Conservation (phyloP, 306 rosid species). For the Medicago ruthenica region DNA sequence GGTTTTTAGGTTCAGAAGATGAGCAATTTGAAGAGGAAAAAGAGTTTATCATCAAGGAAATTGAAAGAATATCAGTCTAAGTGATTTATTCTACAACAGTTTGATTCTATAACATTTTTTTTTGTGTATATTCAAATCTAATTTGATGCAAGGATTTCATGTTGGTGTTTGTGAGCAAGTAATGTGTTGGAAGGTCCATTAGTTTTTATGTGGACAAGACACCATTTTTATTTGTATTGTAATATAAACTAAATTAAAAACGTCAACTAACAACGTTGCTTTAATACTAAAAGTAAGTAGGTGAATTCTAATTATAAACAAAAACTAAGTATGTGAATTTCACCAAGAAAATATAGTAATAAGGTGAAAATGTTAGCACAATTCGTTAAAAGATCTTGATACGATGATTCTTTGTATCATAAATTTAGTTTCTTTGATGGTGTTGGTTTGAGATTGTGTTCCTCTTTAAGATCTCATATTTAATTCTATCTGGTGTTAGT, state of each 20-base stretch:
- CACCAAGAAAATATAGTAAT: too few species aligned
- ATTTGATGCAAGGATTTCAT: slow-evolving; percentile 37
- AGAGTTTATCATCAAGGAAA: slow-evolving; percentile 84
- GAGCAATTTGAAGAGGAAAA: slow-evolving; percentile 97
- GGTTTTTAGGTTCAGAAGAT: slow-evolving; percentile 85
- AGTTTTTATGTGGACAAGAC: slow-evolving; percentile 33
- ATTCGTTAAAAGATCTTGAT: too few species aligned
- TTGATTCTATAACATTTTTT: slow-evolving; percentile 39
- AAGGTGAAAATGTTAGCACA: too few species aligned
- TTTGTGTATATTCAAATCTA: slow-evolving; percentile 33
- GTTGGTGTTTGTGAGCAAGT: slow-evolving; percentile 40
- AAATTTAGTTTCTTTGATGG: too few species aligned
- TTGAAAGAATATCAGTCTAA: slow-evolving; percentile 57
- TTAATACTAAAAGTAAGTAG: too few species aligned
- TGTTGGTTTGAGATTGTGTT: too few species aligned
- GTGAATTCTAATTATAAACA: too few species aligned
- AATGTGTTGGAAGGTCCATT: slow-evolving; percentile 32
- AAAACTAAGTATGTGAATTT: too few species aligned
- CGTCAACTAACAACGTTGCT: too few species aligned
- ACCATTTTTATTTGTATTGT: slow-evolving; percentile 28
- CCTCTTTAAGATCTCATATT: too few species aligned
- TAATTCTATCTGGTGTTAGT: too few species aligned
- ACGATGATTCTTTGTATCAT: too few species aligned
- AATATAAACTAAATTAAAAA: not conserved
- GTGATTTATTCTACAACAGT: slow-evolving; percentile 25